Conservation (phyloP, 2,329 filamentous ascomycete genomes). For the Cordyceps tenuipes region DNA sequence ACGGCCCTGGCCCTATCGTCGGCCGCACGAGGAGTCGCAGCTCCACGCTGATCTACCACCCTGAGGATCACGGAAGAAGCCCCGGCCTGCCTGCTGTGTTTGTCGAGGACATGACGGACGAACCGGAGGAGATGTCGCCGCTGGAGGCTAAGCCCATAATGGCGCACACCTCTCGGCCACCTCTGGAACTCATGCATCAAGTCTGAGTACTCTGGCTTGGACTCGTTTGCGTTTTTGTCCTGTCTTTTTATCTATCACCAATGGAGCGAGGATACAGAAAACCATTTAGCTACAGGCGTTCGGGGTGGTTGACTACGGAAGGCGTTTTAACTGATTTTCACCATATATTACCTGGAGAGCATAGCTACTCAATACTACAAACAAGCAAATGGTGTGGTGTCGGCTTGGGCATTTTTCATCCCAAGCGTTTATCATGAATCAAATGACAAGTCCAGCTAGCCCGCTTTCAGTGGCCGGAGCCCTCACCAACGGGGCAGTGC, state of each 20-base stretch:
- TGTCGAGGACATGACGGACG: constrained; percentile 59
- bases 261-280: constrained; percentile 1
- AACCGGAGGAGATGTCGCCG: constrained; percentile 37
- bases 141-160: constrained; percentile 40
- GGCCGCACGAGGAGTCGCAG: constrained; percentile 45
- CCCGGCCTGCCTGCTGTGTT: constrained; percentile 55
- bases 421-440: not conserved
- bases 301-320: not conserved
- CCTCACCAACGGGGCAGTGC: not conserved
- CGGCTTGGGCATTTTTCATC: not conserved
- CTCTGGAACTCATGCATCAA: constrained; percentile 55
- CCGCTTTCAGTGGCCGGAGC: not conserved
- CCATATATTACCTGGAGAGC: not conserved
- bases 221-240: not conserved
- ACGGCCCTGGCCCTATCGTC: constrained; percentile 21
- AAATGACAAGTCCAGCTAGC: not conserved
- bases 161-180: constrained; percentile 54
- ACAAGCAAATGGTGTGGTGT: not conserved
- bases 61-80: constrained; percentile 45
- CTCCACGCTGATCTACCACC: constrained; percentile 58
- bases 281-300: not conserved
- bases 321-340: not conserved
- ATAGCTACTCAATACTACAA: not conserved
- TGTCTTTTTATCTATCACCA: not conserved
- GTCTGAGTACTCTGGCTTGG: constrained; percentile 16